Evolutionary conservation across 1,284 basidiomycete genomes (phyloP).

Genomic region (Sporisorium reilianum): DNA sequence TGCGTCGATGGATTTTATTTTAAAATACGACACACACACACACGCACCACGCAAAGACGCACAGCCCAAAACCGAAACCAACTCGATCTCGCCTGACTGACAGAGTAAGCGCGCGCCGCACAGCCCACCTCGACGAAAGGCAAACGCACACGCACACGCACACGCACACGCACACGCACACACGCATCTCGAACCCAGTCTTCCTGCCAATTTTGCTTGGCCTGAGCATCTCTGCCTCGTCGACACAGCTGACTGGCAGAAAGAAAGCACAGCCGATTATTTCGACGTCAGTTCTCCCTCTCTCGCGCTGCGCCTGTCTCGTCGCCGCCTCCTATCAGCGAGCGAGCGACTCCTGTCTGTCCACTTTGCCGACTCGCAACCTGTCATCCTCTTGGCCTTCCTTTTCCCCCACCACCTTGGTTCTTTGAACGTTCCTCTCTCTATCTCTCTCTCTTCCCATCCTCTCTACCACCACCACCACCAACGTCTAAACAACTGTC

Average conservation of each 20-base stretch:
- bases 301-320: not conserved
- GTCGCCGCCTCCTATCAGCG: slow-evolving; percentile 15
- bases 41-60: slow-evolving; percentile 12
- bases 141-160: too few species aligned
- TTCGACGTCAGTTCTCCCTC: slow-evolving; percentile 4
- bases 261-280: slow-evolving; percentile 1
- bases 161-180: not conserved
- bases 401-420: slow-evolving; percentile 7
- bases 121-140: slow-evolving; percentile 3
- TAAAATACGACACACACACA: not conserved
- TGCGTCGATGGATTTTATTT: too few species aligned
- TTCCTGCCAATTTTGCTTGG: slow-evolving; percentile 9
- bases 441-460: not conserved
- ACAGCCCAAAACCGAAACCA: slow-evolving; percentile 34
- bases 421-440: slow-evolving; percentile 2
- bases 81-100: not conserved
- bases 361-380: slow-evolving; percentile 17
- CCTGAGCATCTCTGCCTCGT: slow-evolving; percentile 9
- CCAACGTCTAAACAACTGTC: slow-evolving; percentile 11
- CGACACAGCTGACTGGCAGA: not conserved
- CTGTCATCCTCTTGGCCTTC: slow-evolving; percentile 7
- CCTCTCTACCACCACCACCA: slow-evolving; percentile 31
- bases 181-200: slow-evolving; percentile 5
- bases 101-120: slow-evolving; percentile 5
- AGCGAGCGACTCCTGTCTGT: slow-evolving; percentile 13